phyloP scores from a whole-genome alignment of 768 basidiomycete genomes.

The Pulveroboletus sp. region DNA sequence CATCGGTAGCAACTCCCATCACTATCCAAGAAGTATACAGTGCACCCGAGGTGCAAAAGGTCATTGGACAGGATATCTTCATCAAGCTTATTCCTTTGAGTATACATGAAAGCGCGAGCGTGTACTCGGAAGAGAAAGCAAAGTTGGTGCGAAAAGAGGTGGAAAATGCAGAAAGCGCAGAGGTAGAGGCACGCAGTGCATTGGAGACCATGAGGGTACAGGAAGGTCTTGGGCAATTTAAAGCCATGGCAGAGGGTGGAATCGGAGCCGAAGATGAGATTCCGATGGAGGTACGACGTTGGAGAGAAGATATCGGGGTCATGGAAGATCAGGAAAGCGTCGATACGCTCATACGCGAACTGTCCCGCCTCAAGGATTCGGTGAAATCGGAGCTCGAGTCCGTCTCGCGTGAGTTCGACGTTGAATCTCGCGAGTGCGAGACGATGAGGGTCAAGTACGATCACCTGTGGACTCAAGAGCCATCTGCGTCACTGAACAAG shows the following conservation, averaged over 20 bases:
- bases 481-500: slow-evolving; percentile 70
- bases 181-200: slow-evolving; percentile 72
- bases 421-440: slow-evolving; percentile 86
- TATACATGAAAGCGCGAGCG: slow-evolving; percentile 92
- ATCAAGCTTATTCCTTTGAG: slow-evolving; percentile 81
- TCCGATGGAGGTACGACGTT: slow-evolving; percentile 63
- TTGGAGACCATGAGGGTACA: slow-evolving; percentile 81
- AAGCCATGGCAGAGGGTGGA: slow-evolving; percentile 63
- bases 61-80: slow-evolving; percentile 92
- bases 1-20: slow-evolving; percentile 74
- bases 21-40: slow-evolving; percentile 94
- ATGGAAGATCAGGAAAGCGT: slow-evolving; percentile 68
- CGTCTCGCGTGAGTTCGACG: slow-evolving; percentile 64
- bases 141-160: slow-evolving; percentile 87
- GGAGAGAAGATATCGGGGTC: slow-evolving; percentile 67
- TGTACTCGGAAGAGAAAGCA: slow-evolving; percentile 99
- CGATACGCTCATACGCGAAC: slow-evolving; percentile 54
- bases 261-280: slow-evolving; percentile 62
- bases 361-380: slow-evolving; percentile 52
- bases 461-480: slow-evolving; percentile 81
- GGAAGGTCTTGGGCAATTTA: slow-evolving; percentile 61
- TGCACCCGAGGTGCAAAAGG: slow-evolving; percentile 85
- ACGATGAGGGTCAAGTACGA: slow-evolving; percentile 82
- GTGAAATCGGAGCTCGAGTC: slow-evolving; percentile 60
- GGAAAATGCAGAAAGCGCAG: slow-evolving; percentile 80